Base-by-base conservation (phyloP, 202 grass and related monocot genomes). In the Musa balbisiana region DNA sequence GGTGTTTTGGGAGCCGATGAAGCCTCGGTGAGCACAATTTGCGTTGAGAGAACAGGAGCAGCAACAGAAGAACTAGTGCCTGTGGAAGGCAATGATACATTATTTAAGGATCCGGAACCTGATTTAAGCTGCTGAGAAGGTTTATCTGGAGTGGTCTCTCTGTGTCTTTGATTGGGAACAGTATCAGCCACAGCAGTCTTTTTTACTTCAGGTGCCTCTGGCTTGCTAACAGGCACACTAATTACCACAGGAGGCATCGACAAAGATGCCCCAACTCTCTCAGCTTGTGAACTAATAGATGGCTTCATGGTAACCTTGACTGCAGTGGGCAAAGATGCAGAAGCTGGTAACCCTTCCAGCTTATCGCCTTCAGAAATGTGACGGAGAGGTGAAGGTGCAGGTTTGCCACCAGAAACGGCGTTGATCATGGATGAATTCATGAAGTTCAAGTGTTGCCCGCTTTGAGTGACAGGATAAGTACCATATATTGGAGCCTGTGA, bases 401-500 rank as follows among this genome's bases (percentile, higher is more conserved):
- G 29, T 78, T 85, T 88, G 73, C 83, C 79, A 84, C 68, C 77
- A 73, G 85, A 11, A 79, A 83, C 67, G 62, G 75, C 66, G 27
- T 58, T 87, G 10, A 80, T 52, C 78, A 85, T 23, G 72, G 91
- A 86, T 66, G 74, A 73, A 49, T 81, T 87, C n/a, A 80, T 76
- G 64, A 83, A 94, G 21, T 83, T 54, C 53, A 88, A 64, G 0
- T 77, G n/a, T 51, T 93, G 86, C 3, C 86, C 84, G 62, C 75
- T 43, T 75, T 94, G 87, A 74, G 25, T 65, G 54, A 87, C 63
- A 13, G 81, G 64, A 72, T 85, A 95, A 73, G 73, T 70, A 67
- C 59, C 82, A 79, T 73, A 92, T 55, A 83, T 85, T 76, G 89
- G 79, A 68, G 67, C 77, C 1, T 91, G 89, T 68, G 95, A 85